Evolutionary conservation across 148 eudicot genomes (phyloP), one percentile per base, ranked within the genome.

Genomic region (Fallopia convolvulus): DNA sequence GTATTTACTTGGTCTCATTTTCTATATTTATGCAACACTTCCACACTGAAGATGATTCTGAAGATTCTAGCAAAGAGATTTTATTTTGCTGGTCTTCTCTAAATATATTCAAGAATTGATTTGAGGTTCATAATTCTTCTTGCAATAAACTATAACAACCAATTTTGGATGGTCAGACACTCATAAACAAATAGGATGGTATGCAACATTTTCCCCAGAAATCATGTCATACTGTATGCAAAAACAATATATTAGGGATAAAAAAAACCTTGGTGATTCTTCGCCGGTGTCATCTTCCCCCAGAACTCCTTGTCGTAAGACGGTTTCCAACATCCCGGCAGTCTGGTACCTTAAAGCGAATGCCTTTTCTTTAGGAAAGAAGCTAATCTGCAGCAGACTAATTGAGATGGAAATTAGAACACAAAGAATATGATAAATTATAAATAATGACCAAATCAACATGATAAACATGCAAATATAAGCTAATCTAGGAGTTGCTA

Each of bases 261-360:
- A 52, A 14, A 81, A 82, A 80, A 74, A 94, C 97, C 88, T 88
- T 56, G 99, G 99, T 68, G 86, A 86, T 86, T 90, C 93, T 84
- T 94, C 99, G 40, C 97, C 99, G 49, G 75, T 92, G 84, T 94
- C 99, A 86, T 94, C 97, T 83, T 94, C 99, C 80, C 99, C 99
- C 14, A 94, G 87, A 73, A 94, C 96, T 10, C 99, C 99, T 73
- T 92, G 88, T 74, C 99, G 88, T 74, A 94, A 77, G 70, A 94
- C 88, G 44, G 86, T 88, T 77, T 94, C 99, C 79, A 94, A 77
- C 99, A 94, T 94, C 80, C 93, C 97, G 81, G 99, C 97, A 49
- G 97, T 94, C 80, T 94, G 97, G 79, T 94, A 94, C 78, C 99
- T 89, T 76, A 94, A 74, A 68, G 93, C 91, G 86, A 89, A 94